These are phyloP conservation scores for Choricystis sp. DNA, from an alignment of 139 green algal genomes.

Conservation along the genomic window DNA sequence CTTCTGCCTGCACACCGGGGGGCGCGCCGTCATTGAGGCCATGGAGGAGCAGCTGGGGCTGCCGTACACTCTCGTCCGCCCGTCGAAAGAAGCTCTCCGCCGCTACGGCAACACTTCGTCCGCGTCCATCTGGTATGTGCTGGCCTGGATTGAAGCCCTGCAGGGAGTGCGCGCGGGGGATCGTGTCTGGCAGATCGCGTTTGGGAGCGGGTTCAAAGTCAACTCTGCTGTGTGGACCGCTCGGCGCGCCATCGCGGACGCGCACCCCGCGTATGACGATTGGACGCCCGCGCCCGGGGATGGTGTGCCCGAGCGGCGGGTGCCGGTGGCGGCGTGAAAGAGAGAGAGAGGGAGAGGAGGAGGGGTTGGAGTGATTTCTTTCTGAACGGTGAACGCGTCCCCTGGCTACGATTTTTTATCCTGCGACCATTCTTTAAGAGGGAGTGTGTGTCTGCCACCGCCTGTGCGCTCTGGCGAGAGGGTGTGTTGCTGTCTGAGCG, in stretches of 20 bases:
- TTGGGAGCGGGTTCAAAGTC: constrained; percentile 40
- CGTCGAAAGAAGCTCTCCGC: constrained; percentile 13
- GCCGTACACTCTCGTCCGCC: constrained; percentile 15
- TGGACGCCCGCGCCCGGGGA: no score
- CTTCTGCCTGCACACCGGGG: constrained; percentile 47
- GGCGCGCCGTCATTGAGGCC: constrained; percentile 35
- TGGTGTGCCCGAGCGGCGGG: no score
- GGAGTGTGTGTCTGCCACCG: no score
- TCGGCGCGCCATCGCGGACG: not conserved
- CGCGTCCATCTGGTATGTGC: constrained; percentile 18
- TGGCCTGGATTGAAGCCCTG: constrained; percentile 10
- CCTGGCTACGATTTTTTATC: no score
- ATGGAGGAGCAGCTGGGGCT: constrained; percentile 37
- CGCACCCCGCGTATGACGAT: constrained; percentile 1
- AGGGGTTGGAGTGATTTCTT: no score
- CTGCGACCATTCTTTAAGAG: no score
- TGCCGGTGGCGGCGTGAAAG: no score
- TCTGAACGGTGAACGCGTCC: no score
- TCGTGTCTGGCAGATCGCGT: constrained; percentile 36
- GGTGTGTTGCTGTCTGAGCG: no score
- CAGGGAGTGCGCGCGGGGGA: constrained; percentile 7
- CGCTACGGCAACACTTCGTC: constrained; percentile 20
- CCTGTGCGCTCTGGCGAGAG: no score
- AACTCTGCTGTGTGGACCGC: constrained; percentile 34
- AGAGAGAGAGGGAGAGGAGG: no score